Conservation (phyloP, 345 rosid species). For the Balakata baccata region DNA sequence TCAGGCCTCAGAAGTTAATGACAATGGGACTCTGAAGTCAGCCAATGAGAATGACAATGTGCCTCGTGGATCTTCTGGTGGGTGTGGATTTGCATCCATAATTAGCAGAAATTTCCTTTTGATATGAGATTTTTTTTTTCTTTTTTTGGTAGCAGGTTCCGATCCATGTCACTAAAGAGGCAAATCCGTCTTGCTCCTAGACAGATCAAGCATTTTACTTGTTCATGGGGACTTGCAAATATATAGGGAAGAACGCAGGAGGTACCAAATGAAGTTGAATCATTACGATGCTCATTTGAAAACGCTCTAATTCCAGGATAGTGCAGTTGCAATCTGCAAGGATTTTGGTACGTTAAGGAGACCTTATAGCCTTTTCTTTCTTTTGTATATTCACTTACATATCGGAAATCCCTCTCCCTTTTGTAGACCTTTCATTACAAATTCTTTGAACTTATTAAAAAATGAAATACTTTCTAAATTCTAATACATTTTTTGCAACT, state of each 20-base stretch:
- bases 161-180: conserved; percentile 10
- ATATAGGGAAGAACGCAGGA: neutral
- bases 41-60: conserved; percentile 23
- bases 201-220: neutral
- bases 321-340: conserved; percentile 14
- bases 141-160: conserved; percentile 26
- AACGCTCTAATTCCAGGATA: conserved; percentile 12
- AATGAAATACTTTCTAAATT: conserved; percentile 6
- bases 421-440: conserved; percentile 10
- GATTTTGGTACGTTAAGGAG: conserved; percentile 29
- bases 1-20: conserved; percentile 27
- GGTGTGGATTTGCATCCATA: conserved; percentile 3
- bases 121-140: neutral
- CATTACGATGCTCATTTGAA: conserved; percentile 11
- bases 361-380: conserved; percentile 19
- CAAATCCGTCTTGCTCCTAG: conserved; percentile 2
- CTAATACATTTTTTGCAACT: neutral
- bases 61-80: conserved; percentile 18
- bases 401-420: conserved; percentile 6
- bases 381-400: conserved; percentile 27
- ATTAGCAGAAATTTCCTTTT: neutral
- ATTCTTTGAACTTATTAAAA: conserved; percentile 27
- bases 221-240: neutral
- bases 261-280: conserved; percentile 3
- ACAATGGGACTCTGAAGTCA: conserved; percentile 18